Evolutionary conservation across 371 early-diverging fungal species (phyloP).

Genomic region (Apophysomyces sp.): DNA sequence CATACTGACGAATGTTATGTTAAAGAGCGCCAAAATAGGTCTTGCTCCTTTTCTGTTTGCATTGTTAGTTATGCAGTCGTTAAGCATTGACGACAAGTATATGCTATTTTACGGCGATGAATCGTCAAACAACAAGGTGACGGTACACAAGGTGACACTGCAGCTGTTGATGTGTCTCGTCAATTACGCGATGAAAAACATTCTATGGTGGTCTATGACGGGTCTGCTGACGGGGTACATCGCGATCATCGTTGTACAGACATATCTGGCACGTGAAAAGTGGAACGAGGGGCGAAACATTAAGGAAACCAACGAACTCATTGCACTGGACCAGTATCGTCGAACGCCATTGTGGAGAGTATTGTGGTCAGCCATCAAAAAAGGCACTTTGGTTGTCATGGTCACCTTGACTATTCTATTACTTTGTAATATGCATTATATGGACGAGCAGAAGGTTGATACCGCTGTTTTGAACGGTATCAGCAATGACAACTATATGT

Average conservation of each 20-base stretch:
- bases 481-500: conserved; percentile 42
- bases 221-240: conserved; percentile 53
- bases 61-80: conserved; percentile 53
- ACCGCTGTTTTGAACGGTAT: conserved; percentile 29
- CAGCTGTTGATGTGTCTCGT: conserved; percentile 54
- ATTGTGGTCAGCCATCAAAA: conserved; percentile 31
- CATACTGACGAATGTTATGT: conserved; percentile 5
- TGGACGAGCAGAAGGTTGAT: conserved; percentile 35
- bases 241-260: conserved; percentile 38
- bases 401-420: conserved; percentile 36
- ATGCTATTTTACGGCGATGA: conserved; percentile 44
- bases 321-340: conserved; percentile 26
- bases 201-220: conserved; percentile 64
- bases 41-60: conserved; percentile 59
- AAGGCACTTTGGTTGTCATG: conserved; percentile 16
- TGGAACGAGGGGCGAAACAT: conserved; percentile 22
- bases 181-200: conserved; percentile 53
- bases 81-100: conserved; percentile 54
- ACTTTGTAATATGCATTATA: conserved; percentile 39
- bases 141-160: conserved; percentile 43
- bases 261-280: conserved; percentile 25
- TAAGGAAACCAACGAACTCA: conserved; percentile 34
- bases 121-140: conserved; percentile 33
- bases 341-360: conserved; percentile 43
- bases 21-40: conserved; percentile 27